Base-by-base conservation (phyloP, 257 asterid species). In the Plantago ovata region DNA sequence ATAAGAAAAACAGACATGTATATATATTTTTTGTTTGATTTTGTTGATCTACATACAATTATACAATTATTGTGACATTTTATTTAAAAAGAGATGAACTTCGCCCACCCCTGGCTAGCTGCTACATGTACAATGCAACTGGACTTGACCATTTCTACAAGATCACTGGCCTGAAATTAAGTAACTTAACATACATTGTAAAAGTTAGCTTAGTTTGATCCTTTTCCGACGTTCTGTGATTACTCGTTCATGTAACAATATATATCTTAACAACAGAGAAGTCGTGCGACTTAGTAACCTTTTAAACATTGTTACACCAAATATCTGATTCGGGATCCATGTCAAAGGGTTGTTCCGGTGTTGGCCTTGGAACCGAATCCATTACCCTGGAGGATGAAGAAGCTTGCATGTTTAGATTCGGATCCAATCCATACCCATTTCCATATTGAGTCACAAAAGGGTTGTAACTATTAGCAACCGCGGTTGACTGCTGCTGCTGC, bases 311-410 rank as follows among this genome's bases (percentile, higher is more conserved):
- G 42, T 18, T 41, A 80, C 70, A 79, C 93, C 94, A 84, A 73
- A 72, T 75, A 57, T 75, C n/a, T n/a, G n/a, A n/a, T n/a, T n/a
- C 73, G 71, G 89, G 66, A 81, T 81, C 93, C 83, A 77, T 18
- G 64, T 85, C 67, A 48, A 56, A 85, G 6, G 77, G 72, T 72
- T 77, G 93, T 66, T 81, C 87, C 71, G 65, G 64, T 13, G 72
- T 81, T 32, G 71, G 74, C 46, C 65, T 80, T 33, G 58, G 66
- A 9, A 62, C 54, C 9, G 73, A 58, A 24, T 76, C 91, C 24
- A 71, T 63, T 10, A 67, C 72, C 77, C 79, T 81, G 9, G 92
- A 72, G 11, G 84, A 72, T 1, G 80, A 71, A 58, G 84, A 62
- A 15, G 64, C 70, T 8, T 28, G 36, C 48, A 66, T 61, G 15